phyloP scores from a whole-genome alignment of 1,139 yeast genomes.

The Casaregolazyma lundiana region DNA sequence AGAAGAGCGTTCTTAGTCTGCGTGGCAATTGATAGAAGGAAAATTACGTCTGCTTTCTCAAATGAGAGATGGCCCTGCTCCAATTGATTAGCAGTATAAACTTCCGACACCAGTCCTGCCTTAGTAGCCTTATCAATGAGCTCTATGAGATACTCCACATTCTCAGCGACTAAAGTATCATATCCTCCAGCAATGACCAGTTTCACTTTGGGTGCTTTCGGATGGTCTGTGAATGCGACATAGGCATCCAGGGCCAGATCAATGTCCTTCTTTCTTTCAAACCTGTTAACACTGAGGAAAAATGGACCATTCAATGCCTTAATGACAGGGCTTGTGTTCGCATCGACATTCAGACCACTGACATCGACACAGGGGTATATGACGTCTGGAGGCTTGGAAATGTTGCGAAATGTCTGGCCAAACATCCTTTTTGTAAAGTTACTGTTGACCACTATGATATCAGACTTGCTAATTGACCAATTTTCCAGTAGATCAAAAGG shows the following conservation, averaged over 20 bases:
- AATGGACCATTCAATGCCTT: constrained; percentile 29
- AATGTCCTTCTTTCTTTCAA: constrained; percentile 80
- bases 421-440: constrained; percentile 73
- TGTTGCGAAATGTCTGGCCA: constrained; percentile 53
- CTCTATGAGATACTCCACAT: constrained; percentile 64
- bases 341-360: constrained; percentile 9
- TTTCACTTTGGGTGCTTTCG: constrained; percentile 22
- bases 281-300: constrained; percentile 78
- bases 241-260: constrained; percentile 70
- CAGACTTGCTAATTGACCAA: constrained; percentile 71
- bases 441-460: constrained; percentile 80
- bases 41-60: constrained; percentile 47
- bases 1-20: constrained; percentile 62
- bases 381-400: constrained; percentile 53
- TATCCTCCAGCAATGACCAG: constrained; percentile 90
- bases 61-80: not conserved
- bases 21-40: constrained; percentile 75
- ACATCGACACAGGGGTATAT: constrained; percentile 85
- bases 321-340: constrained; percentile 10
- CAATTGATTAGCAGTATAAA: not conserved
- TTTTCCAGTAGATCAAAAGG: constrained; percentile 85
- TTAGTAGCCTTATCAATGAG: constrained; percentile 47
- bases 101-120: not conserved
- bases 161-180: constrained; percentile 71
- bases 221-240: constrained; percentile 33